A percentile compares a stretch with the other conserved stretches of the same genome.
These are phyloP conservation scores for Phaeosphaeriaceae sp. DNA, from an alignment of 2,329 filamentous ascomycete species.

Conservation along the genomic window DNA sequence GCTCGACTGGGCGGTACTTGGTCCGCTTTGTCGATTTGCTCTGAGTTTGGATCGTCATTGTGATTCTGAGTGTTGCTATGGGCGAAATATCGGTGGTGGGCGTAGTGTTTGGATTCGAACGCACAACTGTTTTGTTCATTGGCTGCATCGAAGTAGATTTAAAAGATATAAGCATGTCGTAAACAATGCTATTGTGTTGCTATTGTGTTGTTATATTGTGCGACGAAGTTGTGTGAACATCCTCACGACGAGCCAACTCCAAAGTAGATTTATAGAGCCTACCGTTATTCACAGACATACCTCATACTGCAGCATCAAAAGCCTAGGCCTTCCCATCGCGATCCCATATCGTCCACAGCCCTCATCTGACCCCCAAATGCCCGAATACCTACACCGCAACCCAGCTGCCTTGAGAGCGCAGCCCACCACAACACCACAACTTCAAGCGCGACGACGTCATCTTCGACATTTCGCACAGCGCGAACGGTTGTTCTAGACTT, in stretches of 20 bases:
- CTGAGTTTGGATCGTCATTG: slow-evolving; percentile 1
- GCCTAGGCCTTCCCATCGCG: slow-evolving; percentile 20
- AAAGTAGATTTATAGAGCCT: background rate
- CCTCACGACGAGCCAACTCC: background rate
- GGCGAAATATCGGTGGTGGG: background rate
- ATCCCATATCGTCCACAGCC: slow-evolving; percentile 15
- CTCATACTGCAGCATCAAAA: background rate
- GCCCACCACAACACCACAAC: slow-evolving; percentile 1
- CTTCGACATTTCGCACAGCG: slow-evolving; percentile 2
- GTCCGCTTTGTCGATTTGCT: slow-evolving; percentile 6
- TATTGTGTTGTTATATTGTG: background rate
- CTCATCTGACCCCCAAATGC: slow-evolving; percentile 3
- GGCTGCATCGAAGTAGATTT: background rate
- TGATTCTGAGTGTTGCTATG: slow-evolving; percentile 3
- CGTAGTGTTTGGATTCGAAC: background rate
- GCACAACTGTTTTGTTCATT: background rate
- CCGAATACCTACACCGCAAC: slow-evolving; percentile 3
- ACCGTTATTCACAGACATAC: background rate
- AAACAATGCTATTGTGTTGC: background rate
- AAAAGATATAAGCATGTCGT: background rate
- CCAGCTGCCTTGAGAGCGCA: slow-evolving; percentile 11
- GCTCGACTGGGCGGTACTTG: slow-evolving; percentile 18
- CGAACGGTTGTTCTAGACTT: slow-evolving; percentile 7
- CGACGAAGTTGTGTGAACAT: background rate
- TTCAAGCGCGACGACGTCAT: slow-evolving; percentile 2